These are phyloP conservation scores for Hygrocybe coccinea DNA, from an alignment of 768 basidiomycete genomes.

Conservation along the genomic window DNA sequence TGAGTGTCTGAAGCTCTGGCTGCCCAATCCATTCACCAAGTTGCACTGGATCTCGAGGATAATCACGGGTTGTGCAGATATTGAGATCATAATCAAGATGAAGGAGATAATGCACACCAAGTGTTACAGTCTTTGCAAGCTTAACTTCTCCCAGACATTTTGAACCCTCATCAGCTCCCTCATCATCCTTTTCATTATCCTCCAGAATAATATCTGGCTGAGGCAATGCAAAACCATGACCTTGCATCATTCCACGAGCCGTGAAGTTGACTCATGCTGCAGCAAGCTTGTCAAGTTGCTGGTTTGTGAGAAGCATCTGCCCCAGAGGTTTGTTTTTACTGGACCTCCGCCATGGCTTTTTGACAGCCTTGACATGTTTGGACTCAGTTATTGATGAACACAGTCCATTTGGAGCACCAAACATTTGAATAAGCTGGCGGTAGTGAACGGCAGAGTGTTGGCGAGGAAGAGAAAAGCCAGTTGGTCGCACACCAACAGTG, in stretches of 20 bases:
- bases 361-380: slow-evolving; percentile 32
- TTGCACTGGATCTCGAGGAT: neutral
- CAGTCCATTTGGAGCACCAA: slow-evolving; percentile 27
- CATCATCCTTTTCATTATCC: too few relatives aligned
- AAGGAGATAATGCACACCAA: too few relatives aligned
- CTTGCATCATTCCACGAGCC: slow-evolving; percentile 13
- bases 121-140: too few relatives aligned
- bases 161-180: too few relatives aligned
- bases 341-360: slow-evolving; percentile 32
- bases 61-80: slow-evolving; percentile 11
- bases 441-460: slow-evolving; percentile 24
- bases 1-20: slow-evolving; percentile 19
- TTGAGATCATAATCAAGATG: slow-evolving; percentile 5
- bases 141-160: too few relatives aligned
- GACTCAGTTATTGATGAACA: slow-evolving; percentile 34
- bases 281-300: slow-evolving; percentile 28
- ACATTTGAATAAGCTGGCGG: slow-evolving; percentile 14
- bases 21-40: slow-evolving; percentile 1
- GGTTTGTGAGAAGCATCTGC: slow-evolving; percentile 36
- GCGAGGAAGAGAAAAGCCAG: slow-evolving; percentile 18
- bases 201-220: too few relatives aligned
- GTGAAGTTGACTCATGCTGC: slow-evolving; percentile 16
- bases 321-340: slow-evolving; percentile 28
- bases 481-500: slow-evolving; percentile 5
- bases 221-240: neutral